These are phyloP conservation scores for Neobulgaria alba DNA, from an alignment of 2,329 filamentous ascomycete genomes.

Conservation along the genomic window DNA sequence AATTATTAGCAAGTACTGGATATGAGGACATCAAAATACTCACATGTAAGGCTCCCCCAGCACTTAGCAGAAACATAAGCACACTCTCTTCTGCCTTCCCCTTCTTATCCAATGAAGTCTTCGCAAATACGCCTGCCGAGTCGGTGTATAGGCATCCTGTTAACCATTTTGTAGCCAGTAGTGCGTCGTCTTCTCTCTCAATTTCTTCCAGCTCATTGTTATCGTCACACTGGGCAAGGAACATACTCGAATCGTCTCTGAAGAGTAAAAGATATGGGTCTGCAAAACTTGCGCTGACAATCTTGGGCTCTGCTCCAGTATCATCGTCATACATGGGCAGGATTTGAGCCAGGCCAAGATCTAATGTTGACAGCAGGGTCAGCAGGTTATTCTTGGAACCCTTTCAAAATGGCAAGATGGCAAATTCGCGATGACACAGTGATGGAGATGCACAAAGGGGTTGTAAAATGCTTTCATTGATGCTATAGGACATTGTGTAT, in stretches of 20 bases:
- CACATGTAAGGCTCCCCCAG: conserved; percentile 67
- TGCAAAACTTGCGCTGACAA: conserved; percentile 72
- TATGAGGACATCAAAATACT: conserved; percentile 28
- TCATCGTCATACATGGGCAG: conserved; percentile 89
- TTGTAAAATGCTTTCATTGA: conserved; percentile 32
- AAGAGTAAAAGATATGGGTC: conserved; percentile 81
- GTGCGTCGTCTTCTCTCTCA: conserved; percentile 49
- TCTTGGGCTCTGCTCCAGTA: conserved; percentile 69
- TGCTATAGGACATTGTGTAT: conserved; percentile 31
- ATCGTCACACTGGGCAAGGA: conserved; percentile 70
- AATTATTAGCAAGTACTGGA: conserved; percentile 8
- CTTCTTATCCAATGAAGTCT: conserved; percentile 33
- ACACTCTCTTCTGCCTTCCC: conserved; percentile 40
- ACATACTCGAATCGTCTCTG: conserved; percentile 73
- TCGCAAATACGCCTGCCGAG: conserved; percentile 44
- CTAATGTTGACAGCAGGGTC: conserved; percentile 34
- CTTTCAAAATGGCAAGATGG: background rate
- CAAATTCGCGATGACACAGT: conserved; percentile 16
- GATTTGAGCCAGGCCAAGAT: conserved; percentile 83
- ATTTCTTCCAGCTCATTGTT: conserved; percentile 82
- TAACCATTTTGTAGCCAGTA: conserved; percentile 62
- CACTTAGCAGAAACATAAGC: conserved; percentile 69
- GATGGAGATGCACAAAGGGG: conserved; percentile 22
- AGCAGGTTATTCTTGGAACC: conserved; percentile 7
- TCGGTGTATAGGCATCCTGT: conserved; percentile 81